Evolutionary conservation across 495 filamentous ascomycete genomes (phyloP).

Genomic region (Jackrogersella multiformis): DNA sequence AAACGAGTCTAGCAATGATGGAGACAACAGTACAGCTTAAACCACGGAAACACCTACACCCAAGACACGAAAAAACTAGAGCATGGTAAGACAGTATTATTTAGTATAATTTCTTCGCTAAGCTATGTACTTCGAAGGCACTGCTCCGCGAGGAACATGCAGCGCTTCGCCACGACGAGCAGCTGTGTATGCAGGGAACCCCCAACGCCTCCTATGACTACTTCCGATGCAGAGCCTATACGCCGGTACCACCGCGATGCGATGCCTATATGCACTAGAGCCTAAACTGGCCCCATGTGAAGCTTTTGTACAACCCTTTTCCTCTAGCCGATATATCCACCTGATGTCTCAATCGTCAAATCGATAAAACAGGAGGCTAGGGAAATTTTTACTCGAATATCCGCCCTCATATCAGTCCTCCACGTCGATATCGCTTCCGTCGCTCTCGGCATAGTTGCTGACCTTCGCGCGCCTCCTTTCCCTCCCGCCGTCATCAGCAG

Average conservation of each 20-base stretch:
- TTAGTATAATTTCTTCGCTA: not conserved
- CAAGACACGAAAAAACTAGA: not conserved
- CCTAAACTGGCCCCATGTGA: not conserved
- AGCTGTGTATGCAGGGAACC: no score
- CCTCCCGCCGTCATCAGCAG: slow-evolving; percentile 31
- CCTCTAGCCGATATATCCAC: slow-evolving; percentile 4
- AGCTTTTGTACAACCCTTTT: slow-evolving; percentile 22
- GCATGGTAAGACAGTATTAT: not conserved
- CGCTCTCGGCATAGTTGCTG: slow-evolving; percentile 53
- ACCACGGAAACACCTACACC: no score
- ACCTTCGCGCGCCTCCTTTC: slow-evolving; percentile 46
- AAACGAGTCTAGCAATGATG: no score
- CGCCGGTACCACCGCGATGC: slow-evolving; percentile 11
- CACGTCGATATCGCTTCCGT: slow-evolving; percentile 44
- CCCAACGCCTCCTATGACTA: slow-evolving; percentile 24
- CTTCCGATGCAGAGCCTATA: slow-evolving; percentile 20
- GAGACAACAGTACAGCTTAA: no score
- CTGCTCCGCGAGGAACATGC: not conserved
- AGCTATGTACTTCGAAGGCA: not conserved
- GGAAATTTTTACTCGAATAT: not conserved
- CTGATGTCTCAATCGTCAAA: not conserved
- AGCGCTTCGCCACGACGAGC: no score
- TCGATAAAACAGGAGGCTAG: not conserved
- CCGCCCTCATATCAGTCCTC: not conserved
- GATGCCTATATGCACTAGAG: slow-evolving; percentile 3